Percentiles rank a stretch among this genome's conserved stretches.
Conservation (phyloP, 2,329 filamentous ascomycete genomes). For the Periconia digitata region DNA sequence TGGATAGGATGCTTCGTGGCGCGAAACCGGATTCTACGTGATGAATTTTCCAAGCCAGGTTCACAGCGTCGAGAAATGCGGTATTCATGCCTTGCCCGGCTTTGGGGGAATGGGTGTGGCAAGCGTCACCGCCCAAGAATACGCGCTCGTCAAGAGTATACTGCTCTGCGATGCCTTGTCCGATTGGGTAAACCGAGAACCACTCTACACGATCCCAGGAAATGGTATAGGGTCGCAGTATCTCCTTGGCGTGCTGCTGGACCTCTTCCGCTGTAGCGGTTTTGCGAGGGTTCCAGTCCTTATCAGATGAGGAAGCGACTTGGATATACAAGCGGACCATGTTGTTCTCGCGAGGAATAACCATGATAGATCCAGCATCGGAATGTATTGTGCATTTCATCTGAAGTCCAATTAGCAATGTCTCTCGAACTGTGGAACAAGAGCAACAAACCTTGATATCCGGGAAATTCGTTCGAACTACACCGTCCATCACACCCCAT, state of each 20-base stretch:
- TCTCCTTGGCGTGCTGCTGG: conserved; percentile 59
- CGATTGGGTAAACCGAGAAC: conserved; percentile 68
- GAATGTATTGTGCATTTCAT: conserved; percentile 71
- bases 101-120: conserved; percentile 66
- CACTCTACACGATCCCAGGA: conserved; percentile 67
- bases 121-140: conserved; percentile 67
- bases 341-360: conserved; percentile 59
- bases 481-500: conserved; percentile 69
- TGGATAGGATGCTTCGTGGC: conserved; percentile 71
- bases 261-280: conserved; percentile 62
- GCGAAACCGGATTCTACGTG: conserved; percentile 84
- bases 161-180: conserved; percentile 65
- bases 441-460: conserved; percentile 56
- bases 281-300: conserved; percentile 63
- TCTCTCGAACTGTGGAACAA: neutral
- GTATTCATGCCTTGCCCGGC: conserved; percentile 67
- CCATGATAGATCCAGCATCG: conserved; percentile 65
- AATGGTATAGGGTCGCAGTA: conserved; percentile 61
- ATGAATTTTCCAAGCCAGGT: conserved; percentile 95
- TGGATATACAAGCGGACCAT: conserved; percentile 61
- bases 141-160: conserved; percentile 66
- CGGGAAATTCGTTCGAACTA: conserved; percentile 64
- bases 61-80: conserved; percentile 68
- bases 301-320: conserved; percentile 63
- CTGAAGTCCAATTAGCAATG: conserved; percentile 37